Conservation (phyloP, 345 rosid genomes). For the Gossypium turneri region DNA sequence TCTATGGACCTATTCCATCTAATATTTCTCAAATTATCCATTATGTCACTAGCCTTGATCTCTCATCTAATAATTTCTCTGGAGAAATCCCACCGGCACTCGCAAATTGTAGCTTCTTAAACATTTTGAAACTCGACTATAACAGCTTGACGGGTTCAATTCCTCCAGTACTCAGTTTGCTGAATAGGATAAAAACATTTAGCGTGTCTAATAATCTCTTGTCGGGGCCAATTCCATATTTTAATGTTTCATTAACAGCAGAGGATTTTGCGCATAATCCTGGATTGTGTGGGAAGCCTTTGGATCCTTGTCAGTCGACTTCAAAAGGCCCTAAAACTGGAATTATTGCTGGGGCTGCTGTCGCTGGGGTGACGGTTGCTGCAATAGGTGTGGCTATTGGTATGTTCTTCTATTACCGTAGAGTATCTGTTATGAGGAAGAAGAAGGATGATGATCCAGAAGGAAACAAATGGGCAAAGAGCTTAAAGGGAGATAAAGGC, state of each 20-base stretch:
- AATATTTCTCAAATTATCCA: slow-evolving; percentile 26
- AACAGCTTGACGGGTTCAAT: slow-evolving; percentile 60
- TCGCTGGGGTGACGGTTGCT: slow-evolving; percentile 60
- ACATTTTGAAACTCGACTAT: slow-evolving; percentile 58
- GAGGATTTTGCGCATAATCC: slow-evolving; percentile 43
- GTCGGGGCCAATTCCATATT: slow-evolving; percentile 49
- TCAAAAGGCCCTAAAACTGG: slow-evolving; percentile 33
- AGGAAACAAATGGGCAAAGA: slow-evolving; percentile 87
- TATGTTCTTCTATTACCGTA: slow-evolving; percentile 56
- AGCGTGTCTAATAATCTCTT: slow-evolving; percentile 60
- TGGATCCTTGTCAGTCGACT: slow-evolving; percentile 33
- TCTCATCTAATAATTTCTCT: slow-evolving; percentile 63
- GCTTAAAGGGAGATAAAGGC: slow-evolving; percentile 59
- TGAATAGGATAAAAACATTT: slow-evolving; percentile 48
- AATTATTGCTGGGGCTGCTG: slow-evolving; percentile 57
- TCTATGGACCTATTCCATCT: slow-evolving; percentile 54
- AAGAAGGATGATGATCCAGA: slow-evolving; percentile 90
- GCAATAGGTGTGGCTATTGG: slow-evolving; percentile 50
- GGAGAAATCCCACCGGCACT: slow-evolving; percentile 48
- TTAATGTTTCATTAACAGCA: rapidly evolving
- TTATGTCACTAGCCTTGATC: slow-evolving; percentile 46
- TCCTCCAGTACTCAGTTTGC: slow-evolving; percentile 43
- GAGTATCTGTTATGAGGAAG: slow-evolving; percentile 44
- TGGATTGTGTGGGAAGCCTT: slow-evolving; percentile 60
- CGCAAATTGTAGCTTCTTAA: slow-evolving; percentile 48